These are phyloP conservation scores for Leonotis leonurus DNA, from an alignment of 257 asterid genomes.

Conservation along the genomic window DNA sequence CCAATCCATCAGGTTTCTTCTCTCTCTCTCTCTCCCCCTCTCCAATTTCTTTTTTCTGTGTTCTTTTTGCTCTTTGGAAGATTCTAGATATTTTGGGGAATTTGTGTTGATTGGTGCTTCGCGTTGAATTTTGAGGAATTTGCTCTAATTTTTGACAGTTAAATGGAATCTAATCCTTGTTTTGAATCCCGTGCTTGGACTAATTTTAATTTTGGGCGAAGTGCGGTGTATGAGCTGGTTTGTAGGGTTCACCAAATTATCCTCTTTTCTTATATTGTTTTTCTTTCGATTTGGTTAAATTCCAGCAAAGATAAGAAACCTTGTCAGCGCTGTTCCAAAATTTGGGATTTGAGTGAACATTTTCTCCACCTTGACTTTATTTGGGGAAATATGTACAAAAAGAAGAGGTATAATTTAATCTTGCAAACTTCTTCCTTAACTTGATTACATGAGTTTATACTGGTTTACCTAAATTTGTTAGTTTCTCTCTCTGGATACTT, in stretches of 20 bases:
- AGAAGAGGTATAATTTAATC: neutral
- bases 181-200: neutral
- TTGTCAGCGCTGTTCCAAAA: neutral
- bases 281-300: neutral
- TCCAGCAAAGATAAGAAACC: neutral
- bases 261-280: neutral
- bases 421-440: neutral
- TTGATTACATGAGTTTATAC: slow-evolving; percentile 1
- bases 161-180: neutral
- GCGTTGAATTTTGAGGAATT: slow-evolving; percentile 8
- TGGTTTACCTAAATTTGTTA: neutral
- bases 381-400: neutral
- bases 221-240: neutral
- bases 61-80: slow-evolving; percentile 1
- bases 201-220: slow-evolving; percentile 6
- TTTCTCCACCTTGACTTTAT: neutral
- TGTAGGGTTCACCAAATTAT: slow-evolving; percentile 14
- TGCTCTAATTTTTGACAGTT: neutral
- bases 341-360: neutral
- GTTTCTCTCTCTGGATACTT: neutral
- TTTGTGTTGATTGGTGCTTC: slow-evolving; percentile 2
- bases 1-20: no score
- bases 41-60: neutral
- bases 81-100: slow-evolving; percentile 3
- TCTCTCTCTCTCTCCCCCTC: neutral